Base-by-base conservation (phyloP, 2,329 filamentous ascomycete genomes). In the Cladosporium sp. region DNA sequence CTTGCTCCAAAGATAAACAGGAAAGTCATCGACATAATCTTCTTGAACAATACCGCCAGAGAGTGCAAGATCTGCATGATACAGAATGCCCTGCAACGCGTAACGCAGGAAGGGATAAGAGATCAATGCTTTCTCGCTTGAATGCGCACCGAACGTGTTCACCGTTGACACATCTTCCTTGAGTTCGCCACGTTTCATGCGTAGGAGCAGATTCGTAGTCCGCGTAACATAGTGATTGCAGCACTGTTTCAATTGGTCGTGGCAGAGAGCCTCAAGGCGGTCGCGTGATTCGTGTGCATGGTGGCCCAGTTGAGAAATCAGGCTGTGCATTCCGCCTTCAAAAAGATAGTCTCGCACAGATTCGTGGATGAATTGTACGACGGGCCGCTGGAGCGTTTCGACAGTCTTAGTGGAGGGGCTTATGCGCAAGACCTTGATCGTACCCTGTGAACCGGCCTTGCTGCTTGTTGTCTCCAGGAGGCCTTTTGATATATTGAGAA, bases 341-440 rank as follows among this genome's bases (percentile, higher is more conserved):
- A 75, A 18, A 0, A 80, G 62, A 42, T 74, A 79, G 9, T 79
- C 76, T 1, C 68, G 59, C 0, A 80, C 74, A 0, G 76, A 77
- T 54, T 79, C 73, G 36, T 80, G 76, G 3, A 80, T 79, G 58
- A 80, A 81, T 52, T 80, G 78, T 0, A 80, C 73, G 0, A 55
- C 71, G 9, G 53, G 43, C 4, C 29, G 29, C 9, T 54, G 52
- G 0, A 62, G 57, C 2, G 3, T 8, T 15, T 22, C 8, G 17
- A 12, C 22, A 9, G 22, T 9, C 22, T n/a, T n/a, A n/a, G n/a
- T n/a, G n/a, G n/a, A n/a, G n/a, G n/a, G n/a, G n/a, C n/a, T n/a
- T n/a, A n/a, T n/a, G n/a, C n/a, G n/a, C n/a, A n/a, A n/a, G n/a
- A n/a, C n/a, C n/a, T n/a, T n/a, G n/a, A n/a, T n/a, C n/a, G n/a